Percentiles rank a stretch among this genome's conserved stretches.
Evolutionary conservation across 1,284 basidiomycete species (phyloP).

Genomic region (Athelia sp.): DNA sequence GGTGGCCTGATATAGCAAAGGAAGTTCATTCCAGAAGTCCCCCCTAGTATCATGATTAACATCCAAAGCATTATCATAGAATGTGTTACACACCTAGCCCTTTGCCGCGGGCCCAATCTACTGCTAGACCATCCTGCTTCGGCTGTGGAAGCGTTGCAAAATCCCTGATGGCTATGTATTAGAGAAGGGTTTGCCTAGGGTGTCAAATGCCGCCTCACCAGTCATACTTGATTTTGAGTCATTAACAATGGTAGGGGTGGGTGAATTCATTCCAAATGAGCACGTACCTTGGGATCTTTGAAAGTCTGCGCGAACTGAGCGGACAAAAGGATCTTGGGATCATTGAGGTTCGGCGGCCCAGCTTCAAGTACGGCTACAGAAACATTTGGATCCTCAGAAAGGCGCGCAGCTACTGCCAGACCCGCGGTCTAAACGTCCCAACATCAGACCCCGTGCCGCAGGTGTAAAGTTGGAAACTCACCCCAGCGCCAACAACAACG

Average conservation of each 20-base stretch:
- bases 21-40: conserved; percentile 20
- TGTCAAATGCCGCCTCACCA: neutral
- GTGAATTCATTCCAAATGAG: neutral
- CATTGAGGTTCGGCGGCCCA: conserved; percentile 9
- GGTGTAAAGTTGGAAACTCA: neutral
- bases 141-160: neutral
- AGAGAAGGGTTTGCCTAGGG: neutral
- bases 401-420: conserved; percentile 17
- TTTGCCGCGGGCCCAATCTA: neutral
- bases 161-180: neutral
- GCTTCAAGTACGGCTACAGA: conserved; percentile 22
- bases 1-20: conserved; percentile 21
- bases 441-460: neutral
- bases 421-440: conserved; percentile 14
- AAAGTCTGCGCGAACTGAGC: neutral
- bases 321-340: conserved; percentile 8
- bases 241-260: neutral
- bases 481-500: conserved; percentile 5
- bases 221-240: neutral
- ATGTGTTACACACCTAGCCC: neutral
- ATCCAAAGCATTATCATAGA: neutral
- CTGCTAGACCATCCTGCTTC: neutral
- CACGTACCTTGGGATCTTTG: neutral
- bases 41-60: conserved; percentile 8
- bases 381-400: conserved; percentile 14